Percentiles rank a stretch among this genome's conserved stretches.
phyloP scores from a whole-genome alignment of 179 eudicot genomes.

The Nepenthes alata region DNA sequence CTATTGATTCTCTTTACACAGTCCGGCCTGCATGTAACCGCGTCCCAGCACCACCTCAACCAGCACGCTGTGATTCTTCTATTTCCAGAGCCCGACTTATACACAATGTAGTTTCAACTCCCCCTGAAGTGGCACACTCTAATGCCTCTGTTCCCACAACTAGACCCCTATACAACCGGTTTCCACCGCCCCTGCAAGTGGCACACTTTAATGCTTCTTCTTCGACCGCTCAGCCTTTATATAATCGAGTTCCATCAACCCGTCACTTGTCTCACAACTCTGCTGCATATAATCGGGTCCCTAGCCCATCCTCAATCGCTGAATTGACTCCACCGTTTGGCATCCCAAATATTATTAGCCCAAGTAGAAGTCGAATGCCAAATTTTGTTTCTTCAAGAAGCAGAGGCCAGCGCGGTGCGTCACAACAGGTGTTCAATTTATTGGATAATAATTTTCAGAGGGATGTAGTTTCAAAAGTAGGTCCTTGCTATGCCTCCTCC shows the following conservation, averaged over 20 bases:
- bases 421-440: slow-evolving; percentile 19
- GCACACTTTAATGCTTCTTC: neutral
- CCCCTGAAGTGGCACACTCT: neutral
- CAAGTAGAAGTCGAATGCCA: slow-evolving; percentile 20
- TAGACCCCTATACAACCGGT: neutral
- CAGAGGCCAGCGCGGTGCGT: slow-evolving; percentile 26
- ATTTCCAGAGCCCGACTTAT: neutral
- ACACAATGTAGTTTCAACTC: neutral
- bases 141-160: neutral
- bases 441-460: slow-evolving; percentile 12
- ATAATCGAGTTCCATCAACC: slow-evolving; percentile 7
- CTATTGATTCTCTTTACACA: neutral
- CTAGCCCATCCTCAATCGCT: neutral
- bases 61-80: neutral
- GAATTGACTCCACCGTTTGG: slow-evolving; percentile 19
- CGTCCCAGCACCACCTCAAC: neutral
- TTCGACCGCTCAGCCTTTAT: slow-evolving; percentile 1
- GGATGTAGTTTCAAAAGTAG: slow-evolving; percentile 19
- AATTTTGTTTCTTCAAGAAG: slow-evolving; percentile 14
- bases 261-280: slow-evolving; percentile 7
- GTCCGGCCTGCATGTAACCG: neutral
- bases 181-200: neutral
- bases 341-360: slow-evolving; percentile 24
- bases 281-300: slow-evolving; percentile 13
- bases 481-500: slow-evolving; percentile 18